Evolutionary conservation across 2,329 filamentous ascomycete genomes (phyloP).

Genomic region (Colletotrichum spaethianum): DNA sequence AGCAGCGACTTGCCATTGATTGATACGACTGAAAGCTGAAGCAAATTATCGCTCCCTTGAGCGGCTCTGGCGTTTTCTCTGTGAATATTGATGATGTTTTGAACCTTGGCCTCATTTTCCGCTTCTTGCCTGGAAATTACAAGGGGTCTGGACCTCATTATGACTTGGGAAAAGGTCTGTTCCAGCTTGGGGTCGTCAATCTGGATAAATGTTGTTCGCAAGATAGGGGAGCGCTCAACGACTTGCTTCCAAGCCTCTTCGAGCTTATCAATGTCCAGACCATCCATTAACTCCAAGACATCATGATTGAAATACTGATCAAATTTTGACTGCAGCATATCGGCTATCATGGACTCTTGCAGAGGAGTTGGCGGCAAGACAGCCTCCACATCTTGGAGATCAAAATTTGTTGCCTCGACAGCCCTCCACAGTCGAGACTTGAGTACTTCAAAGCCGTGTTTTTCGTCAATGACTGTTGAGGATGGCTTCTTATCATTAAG

Average conservation of each 20-base stretch:
- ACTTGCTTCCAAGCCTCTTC: constrained; percentile 74
- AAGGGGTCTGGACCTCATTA: constrained; percentile 48
- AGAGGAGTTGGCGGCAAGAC: constrained; percentile 84
- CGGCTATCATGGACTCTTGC: constrained; percentile 88
- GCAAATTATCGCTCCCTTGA: constrained; percentile 55
- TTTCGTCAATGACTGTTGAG: constrained; percentile 42
- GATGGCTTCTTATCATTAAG: not conserved
- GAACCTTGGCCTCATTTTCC: constrained; percentile 51
- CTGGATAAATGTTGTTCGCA: constrained; percentile 81
- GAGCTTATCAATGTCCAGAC: constrained; percentile 70
- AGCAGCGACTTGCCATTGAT: constrained; percentile 57
- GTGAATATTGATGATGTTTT: constrained; percentile 53
- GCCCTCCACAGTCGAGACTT: constrained; percentile 55
- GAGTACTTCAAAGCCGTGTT: constrained; percentile 40
- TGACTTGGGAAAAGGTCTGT: constrained; percentile 64
- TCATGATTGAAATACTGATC: constrained; percentile 90
- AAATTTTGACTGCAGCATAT: constrained; percentile 84
- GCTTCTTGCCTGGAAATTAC: constrained; percentile 46
- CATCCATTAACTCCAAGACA: constrained; percentile 71
- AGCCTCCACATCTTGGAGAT: constrained; percentile 63
- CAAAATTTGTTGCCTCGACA: constrained; percentile 51
- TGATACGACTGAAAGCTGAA: constrained; percentile 64
- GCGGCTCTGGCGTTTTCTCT: constrained; percentile 53
- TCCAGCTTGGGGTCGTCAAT: constrained; percentile 73
- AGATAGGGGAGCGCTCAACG: constrained; percentile 74